Percentiles rank a stretch among this genome's conserved stretches.
Conservation (phyloP, 306 rosid genomes). For the Pyrus pyrifolia region DNA sequence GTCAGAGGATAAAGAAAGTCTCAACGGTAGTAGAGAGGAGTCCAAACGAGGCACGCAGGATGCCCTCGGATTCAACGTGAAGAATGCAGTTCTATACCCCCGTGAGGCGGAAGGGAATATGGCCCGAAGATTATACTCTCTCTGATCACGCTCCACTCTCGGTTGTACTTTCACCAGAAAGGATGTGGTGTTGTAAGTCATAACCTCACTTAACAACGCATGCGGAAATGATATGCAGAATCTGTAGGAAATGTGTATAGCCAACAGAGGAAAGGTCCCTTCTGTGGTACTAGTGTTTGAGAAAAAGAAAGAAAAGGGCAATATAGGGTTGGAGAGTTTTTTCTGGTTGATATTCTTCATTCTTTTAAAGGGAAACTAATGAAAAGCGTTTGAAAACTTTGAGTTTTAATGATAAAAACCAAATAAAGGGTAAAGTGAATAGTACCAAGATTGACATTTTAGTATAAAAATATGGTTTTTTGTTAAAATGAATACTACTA, state of each 20-base stretch:
- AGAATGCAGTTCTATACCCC: constrained; percentile 60
- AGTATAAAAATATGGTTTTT: too few species aligned
- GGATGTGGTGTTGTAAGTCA: constrained; percentile 32
- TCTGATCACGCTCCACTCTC: constrained; percentile 81
- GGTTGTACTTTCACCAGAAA: constrained; percentile 48
- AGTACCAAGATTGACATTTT: too few species aligned
- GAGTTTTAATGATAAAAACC: too few species aligned
- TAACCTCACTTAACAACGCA: constrained; percentile 4
- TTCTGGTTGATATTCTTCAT: neutral
- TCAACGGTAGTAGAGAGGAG: constrained; percentile 20
- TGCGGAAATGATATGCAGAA: neutral
- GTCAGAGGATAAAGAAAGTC: constrained; percentile 37
- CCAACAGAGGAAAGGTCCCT: neutral
- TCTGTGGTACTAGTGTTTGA: neutral
- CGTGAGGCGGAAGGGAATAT: constrained; percentile 66
- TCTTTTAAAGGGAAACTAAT: neutral
- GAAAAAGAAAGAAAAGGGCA: neutral
- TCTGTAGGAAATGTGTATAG: constrained; percentile 2
- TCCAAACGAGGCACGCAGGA: constrained; percentile 17
- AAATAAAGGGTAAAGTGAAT: too few species aligned
- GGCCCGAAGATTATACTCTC: constrained; percentile 81
- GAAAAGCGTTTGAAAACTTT: fast-evolving
- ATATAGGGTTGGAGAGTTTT: neutral
- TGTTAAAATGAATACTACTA: too few species aligned
- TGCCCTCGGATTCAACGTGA: constrained; percentile 63